Conservation (phyloP, 2,329 filamentous ascomycete genomes). For the Cladosporium phlei region DNA sequence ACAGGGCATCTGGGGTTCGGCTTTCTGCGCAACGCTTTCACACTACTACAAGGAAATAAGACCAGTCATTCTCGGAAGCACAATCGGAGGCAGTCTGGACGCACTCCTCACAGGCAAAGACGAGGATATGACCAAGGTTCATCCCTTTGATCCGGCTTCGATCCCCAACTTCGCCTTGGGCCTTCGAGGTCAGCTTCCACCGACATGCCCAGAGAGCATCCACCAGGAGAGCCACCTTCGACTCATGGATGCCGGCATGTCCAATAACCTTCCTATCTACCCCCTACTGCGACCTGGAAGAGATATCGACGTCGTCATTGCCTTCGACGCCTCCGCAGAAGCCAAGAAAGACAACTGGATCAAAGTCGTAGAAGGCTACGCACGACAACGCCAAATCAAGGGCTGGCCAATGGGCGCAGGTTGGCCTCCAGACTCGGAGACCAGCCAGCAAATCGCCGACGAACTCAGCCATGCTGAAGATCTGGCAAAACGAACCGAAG, state of each 20-base stretch:
- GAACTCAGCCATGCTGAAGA: constrained; percentile 56
- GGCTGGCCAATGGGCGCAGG: constrained; percentile 95
- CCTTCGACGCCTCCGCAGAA: constrained; percentile 92
- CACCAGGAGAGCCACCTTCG: constrained; percentile 61
- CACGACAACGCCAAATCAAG: constrained; percentile 79
- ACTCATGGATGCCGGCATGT: constrained; percentile 95
- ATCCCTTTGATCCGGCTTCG: constrained; percentile 85
- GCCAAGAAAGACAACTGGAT: constrained; percentile 95
- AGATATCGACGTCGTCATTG: constrained; percentile 82
- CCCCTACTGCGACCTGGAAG: constrained; percentile 83
- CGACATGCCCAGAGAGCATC: constrained; percentile 72
- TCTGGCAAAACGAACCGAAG: too few species aligned
- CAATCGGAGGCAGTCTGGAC: constrained; percentile 66
- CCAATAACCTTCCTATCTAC: constrained; percentile 95
- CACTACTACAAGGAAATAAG: constrained; percentile 94
- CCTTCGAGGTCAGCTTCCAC: constrained; percentile 69
- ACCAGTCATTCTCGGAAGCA: constrained; percentile 70
- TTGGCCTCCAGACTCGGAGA: constrained; percentile 67
- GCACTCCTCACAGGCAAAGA: constrained; percentile 76
- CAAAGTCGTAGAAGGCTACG: constrained; percentile 88
- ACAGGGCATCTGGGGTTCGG: constrained; percentile 84
- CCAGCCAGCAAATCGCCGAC: constrained; percentile 55
- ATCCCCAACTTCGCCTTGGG: constrained; percentile 87
- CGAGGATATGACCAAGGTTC: constrained; percentile 81
- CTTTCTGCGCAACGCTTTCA: constrained; percentile 90